A percentile compares a stretch with the other conserved stretches of the same genome.
Conservation (phyloP, 2,329 filamentous ascomycete species). For the Fusarium tuaranense region DNA sequence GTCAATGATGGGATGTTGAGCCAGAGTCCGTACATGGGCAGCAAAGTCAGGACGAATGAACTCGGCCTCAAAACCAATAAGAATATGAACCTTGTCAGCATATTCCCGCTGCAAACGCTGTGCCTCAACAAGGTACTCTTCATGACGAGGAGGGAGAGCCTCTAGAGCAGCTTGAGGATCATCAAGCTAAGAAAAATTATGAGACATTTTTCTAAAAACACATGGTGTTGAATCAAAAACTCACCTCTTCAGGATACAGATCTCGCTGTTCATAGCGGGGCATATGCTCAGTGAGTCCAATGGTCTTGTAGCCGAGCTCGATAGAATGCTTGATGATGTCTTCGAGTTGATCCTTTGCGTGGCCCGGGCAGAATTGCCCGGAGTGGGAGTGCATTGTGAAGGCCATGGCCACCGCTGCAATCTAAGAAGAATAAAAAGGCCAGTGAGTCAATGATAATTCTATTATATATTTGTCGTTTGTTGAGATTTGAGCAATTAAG, state of each 20-base stretch:
- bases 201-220: slow-evolving; percentile 7
- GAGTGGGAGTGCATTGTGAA: slow-evolving; percentile 99
- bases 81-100: slow-evolving; percentile 76
- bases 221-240: background rate
- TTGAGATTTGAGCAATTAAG: background rate
- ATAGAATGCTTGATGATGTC: slow-evolving; percentile 86
- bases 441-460: background rate
- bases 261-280: slow-evolving; percentile 79
- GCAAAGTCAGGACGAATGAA: slow-evolving; percentile 81
- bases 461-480: background rate
- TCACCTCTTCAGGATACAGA: slow-evolving; percentile 91
- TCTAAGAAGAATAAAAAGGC: background rate
- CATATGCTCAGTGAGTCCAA: slow-evolving; percentile 96
- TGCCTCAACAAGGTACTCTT: slow-evolving; percentile 82
- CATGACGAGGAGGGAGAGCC: slow-evolving; percentile 67
- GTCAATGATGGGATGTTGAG: slow-evolving; percentile 74
- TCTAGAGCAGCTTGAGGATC: slow-evolving; percentile 62
- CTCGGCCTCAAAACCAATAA: slow-evolving; percentile 93
- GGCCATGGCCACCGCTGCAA: slow-evolving; percentile 71
- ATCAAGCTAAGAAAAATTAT: slow-evolving; percentile 56
- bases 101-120: slow-evolving; percentile 78
- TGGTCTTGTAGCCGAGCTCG: slow-evolving; percentile 79
- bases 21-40: slow-evolving; percentile 70
- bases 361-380: slow-evolving; percentile 93
- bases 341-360: slow-evolving; percentile 88